A percentile compares a stretch with the other conserved stretches of the same genome.
Conservation (phyloP, 768 basidiomycete species). For the Glaciozyma antarctica region DNA sequence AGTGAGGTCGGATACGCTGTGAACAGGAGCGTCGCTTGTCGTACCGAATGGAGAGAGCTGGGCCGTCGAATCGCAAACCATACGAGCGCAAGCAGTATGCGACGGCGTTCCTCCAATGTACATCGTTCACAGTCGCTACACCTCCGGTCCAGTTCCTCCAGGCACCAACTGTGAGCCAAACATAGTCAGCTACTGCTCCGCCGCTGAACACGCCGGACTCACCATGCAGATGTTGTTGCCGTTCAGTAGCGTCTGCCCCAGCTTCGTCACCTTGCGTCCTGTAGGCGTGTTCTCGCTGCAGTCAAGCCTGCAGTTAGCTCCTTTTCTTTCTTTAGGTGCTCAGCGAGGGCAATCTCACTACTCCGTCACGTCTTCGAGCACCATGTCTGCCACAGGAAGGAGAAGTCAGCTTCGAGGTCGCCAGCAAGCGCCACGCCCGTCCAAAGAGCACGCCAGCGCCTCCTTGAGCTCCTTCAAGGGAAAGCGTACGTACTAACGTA, state of each 20-base stretch:
- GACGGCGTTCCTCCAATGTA: too few relatives aligned
- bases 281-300: slow-evolving; percentile 73
- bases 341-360: slow-evolving; percentile 49
- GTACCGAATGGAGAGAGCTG: too few relatives aligned
- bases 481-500: slow-evolving; percentile 79
- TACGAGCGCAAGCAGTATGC: too few relatives aligned
- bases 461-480: not conserved
- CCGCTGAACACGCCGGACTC: not conserved
- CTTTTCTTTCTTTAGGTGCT: not conserved
- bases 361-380: slow-evolving; percentile 91
- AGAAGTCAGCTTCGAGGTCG: not conserved
- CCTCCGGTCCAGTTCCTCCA: too few relatives aligned
- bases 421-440: too few relatives aligned
- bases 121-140: too few relatives aligned
- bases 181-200: too few relatives aligned
- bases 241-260: slow-evolving; percentile 84
- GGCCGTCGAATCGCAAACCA: too few relatives aligned
- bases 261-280: slow-evolving; percentile 60
- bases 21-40: too few relatives aligned
- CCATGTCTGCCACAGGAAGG: slow-evolving; percentile 47
- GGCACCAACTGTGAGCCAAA: too few relatives aligned
- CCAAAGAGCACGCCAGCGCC: too few relatives aligned
- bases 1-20: not conserved
- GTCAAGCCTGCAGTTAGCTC: not conserved
- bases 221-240: slow-evolving; percentile 68